Evolutionary conservation across 2,329 filamentous ascomycete species (phyloP).

Genomic region (Phyllachora maydis): DNA sequence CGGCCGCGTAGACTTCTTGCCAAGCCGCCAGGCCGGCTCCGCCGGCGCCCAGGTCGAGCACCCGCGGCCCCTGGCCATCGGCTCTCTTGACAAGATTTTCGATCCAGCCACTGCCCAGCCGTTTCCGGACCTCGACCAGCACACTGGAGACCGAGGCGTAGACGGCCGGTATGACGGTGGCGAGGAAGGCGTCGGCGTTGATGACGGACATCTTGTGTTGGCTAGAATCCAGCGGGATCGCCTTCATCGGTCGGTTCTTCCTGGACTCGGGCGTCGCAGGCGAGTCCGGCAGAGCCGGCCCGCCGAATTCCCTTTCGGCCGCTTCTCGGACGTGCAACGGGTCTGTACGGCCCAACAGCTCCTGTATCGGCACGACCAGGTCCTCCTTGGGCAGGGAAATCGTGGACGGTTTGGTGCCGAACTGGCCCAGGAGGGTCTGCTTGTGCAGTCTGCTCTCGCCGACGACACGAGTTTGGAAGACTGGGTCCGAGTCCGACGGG

Average conservation of each 20-base stretch:
- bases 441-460: constrained; percentile 43
- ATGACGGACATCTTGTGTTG: constrained; percentile 52
- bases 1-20: constrained; percentile 57
- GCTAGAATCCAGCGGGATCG: constrained; percentile 41
- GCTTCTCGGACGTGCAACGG: constrained; percentile 55
- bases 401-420: constrained; percentile 51
- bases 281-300: constrained; percentile 54
- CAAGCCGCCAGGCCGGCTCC: constrained; percentile 58
- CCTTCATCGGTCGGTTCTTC: constrained; percentile 37
- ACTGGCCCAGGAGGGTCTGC: constrained; percentile 54
- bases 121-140: constrained; percentile 52
- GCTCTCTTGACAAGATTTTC: constrained; percentile 36
- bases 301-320: constrained; percentile 59
- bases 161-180: constrained; percentile 46
- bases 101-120: constrained; percentile 52
- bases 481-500: constrained; percentile 9
- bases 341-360: constrained; percentile 45
- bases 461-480: constrained; percentile 5
- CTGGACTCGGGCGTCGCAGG: constrained; percentile 43
- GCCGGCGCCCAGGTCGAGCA: constrained; percentile 56
- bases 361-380: constrained; percentile 48
- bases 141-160: constrained; percentile 49
- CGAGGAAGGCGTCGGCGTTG: constrained; percentile 53
- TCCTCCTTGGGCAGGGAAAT: constrained; percentile 51
- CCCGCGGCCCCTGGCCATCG: constrained; percentile 38